phyloP scores from a whole-genome alignment of 225 moss, liverwort and hornwort species.

The Sphagnum contortum region DNA sequence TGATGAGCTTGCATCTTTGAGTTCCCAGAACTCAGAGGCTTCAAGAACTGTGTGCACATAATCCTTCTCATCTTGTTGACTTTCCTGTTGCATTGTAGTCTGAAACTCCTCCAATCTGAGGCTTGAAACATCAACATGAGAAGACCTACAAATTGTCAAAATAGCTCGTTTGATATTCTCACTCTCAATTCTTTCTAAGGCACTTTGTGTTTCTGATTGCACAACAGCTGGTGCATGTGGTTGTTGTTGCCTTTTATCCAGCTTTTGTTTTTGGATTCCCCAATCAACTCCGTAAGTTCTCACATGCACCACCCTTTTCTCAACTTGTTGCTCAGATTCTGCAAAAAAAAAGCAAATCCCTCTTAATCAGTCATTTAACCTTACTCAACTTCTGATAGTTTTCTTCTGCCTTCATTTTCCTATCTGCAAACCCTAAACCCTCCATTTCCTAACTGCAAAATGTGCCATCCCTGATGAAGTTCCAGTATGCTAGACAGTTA shows the following conservation, averaged over 20 bases:
- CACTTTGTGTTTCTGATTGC: background rate
- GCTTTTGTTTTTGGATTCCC: background rate
- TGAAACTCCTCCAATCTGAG: constrained; percentile 3
- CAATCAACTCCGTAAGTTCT: constrained; percentile 1
- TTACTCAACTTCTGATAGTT: no score
- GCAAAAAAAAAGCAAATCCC: constrained; percentile 2
- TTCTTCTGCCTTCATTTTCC: no score
- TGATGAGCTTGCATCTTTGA: constrained; percentile 17
- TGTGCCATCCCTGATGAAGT: no score
- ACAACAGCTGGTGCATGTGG: background rate
- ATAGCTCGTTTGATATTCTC: constrained; percentile 40
- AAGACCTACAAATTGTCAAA: constrained; percentile 31
- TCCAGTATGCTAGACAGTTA: no score
- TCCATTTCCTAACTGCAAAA: no score
- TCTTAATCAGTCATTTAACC: background rate
- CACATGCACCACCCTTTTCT: constrained; percentile 4
- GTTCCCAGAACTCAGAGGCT: constrained; percentile 31
- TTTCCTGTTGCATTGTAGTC: background rate
- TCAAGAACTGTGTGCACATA: constrained; percentile 34
- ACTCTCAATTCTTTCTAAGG: constrained; percentile 7
- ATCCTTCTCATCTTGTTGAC: constrained; percentile 15
- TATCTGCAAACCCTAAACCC: no score
- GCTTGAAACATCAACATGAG: constrained; percentile 2
- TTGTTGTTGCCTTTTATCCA: constrained; percentile 5
- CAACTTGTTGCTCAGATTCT: constrained; percentile 17